Base-by-base conservation (phyloP, 192 early-diverging fungal genomes). In the Backusella luteola region DNA sequence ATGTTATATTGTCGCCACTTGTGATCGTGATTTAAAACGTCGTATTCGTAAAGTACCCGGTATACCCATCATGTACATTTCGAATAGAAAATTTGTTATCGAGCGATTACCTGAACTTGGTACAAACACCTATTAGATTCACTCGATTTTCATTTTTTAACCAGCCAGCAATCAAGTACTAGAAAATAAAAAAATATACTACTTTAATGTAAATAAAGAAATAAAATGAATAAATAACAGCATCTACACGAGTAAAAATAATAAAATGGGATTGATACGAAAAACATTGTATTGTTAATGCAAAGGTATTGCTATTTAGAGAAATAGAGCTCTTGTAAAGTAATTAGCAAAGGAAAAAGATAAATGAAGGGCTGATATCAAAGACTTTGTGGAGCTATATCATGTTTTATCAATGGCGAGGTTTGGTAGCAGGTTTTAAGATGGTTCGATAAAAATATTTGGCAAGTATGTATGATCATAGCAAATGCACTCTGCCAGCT, bases 1-100 rank as follows among this genome's bases (percentile, higher is more conserved):
- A 77, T 97, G 96, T 86, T 99, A 97, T 77, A 97, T 99, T 77
- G 97, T 99, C 14, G 98, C 98, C 14, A 99, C 98, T 7, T 99
- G 98, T 71, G 98, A 99, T 89, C 89, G 89, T 69, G 98, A 99
- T 77, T 83, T 99, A 71, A 98, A 99, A 86, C 84, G 94, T 41
- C 87, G 98, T 73, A 96, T 99, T 73, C 88, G 98, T 70, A 98
- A 97, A 81, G 87, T 98, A 15, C 96, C 97, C 1, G 98, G 97
- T 79, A 93, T 98, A 21, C 98, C 97, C 2, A 97, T 98, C 80
- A 98, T 98, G 96, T 98, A 94, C 77, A 96, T 98, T 77, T 89
- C 91, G 49, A 85, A 87, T 23, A 90, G 95, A 80, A 96, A 97
- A 86, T 97, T 94, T 66, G 89, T 92, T 14, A 97, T 99, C 70